These are phyloP conservation scores for Rhizopogon rudus DNA, from an alignment of 768 basidiomycete genomes.

Conservation along the genomic window DNA sequence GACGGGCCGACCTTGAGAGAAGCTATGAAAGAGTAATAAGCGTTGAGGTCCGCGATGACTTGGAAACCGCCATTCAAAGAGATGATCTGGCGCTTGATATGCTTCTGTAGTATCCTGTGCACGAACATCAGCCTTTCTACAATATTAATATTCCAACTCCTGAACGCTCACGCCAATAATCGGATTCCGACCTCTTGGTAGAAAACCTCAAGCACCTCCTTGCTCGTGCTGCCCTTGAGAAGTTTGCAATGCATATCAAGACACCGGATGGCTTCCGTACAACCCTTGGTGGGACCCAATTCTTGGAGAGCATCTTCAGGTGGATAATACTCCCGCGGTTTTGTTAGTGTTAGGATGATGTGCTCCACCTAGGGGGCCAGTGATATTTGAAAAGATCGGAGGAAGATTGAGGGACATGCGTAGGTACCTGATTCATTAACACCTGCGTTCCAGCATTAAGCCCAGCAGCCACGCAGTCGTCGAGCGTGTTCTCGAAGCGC, in stretches of 20 bases:
- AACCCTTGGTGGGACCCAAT: conserved; percentile 81
- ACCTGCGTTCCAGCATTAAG: conserved; percentile 95
- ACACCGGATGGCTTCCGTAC: conserved; percentile 85
- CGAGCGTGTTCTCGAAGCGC: conserved; percentile 85
- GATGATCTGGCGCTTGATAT: conserved; percentile 96
- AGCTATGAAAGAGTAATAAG: conserved; percentile 85
- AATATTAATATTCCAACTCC: conserved; percentile 14
- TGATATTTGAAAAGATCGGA: neutral
- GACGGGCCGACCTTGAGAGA: conserved; percentile 62
- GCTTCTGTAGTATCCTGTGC: conserved; percentile 85
- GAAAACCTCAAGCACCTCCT: conserved; percentile 96
- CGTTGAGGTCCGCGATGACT: conserved; percentile 93
- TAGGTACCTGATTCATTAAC: conserved; percentile 83
- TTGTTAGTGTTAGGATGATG: conserved; percentile 78
- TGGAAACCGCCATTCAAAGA: conserved; percentile 92
- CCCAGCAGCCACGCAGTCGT: conserved; percentile 91
- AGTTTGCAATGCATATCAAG: conserved; percentile 89
- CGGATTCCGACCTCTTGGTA: conserved; percentile 96
- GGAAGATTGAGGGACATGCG: neutral
- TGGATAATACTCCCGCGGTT: conserved; percentile 87
- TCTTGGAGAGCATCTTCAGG: conserved; percentile 75
- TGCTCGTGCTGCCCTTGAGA: conserved; percentile 88
- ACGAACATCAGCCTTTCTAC: neutral
- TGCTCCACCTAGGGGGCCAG: conserved; percentile 73
- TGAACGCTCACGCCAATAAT: conserved; percentile 62